These are phyloP conservation scores for Daedalea quercina DNA, from an alignment of 768 basidiomycete genomes.

Conservation along the genomic window DNA sequence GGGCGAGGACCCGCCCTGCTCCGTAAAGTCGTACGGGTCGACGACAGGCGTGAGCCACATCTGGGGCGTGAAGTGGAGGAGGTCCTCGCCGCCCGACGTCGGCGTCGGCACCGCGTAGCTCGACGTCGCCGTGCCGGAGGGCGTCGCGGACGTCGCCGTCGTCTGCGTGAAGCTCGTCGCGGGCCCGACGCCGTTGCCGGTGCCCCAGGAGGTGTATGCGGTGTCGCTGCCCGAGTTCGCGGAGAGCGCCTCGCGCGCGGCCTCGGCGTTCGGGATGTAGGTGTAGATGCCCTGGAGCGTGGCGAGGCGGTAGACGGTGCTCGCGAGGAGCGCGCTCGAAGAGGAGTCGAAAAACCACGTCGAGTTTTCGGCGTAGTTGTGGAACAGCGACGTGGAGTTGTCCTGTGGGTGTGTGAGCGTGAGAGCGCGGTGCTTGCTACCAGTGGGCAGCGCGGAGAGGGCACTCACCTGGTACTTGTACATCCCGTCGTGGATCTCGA, in stretches of 20 bases:
- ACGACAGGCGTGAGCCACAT: constrained; percentile 75
- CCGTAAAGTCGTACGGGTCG: constrained; percentile 51
- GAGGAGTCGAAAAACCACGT: constrained; percentile 67
- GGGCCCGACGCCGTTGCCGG: constrained; percentile 2
- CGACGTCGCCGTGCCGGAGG: background rate
- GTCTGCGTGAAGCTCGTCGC: background rate
- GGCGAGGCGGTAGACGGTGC: constrained; percentile 69
- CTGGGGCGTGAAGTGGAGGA: constrained; percentile 44
- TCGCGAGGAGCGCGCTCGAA: constrained; percentile 68
- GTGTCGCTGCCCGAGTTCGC: background rate
- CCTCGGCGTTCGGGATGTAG: constrained; percentile 53
- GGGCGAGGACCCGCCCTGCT: constrained; percentile 48
- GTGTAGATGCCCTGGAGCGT: constrained; percentile 42
- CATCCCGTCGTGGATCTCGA: constrained; percentile 70
- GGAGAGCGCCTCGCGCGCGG: constrained; percentile 36
- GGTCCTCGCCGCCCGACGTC: constrained; percentile 8
- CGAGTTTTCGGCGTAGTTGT: constrained; percentile 62
- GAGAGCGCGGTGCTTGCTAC: background rate
- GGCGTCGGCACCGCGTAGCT: constrained; percentile 3
- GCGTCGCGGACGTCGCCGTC: background rate
- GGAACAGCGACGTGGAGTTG: constrained; percentile 37
- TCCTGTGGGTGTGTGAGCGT: background rate
- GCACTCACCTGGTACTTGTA: constrained; percentile 50
- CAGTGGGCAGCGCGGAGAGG: background rate
- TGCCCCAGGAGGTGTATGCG: constrained; percentile 2